phyloP scores from a whole-genome alignment of 306 rosid species.

The Cucumis melo region DNA sequence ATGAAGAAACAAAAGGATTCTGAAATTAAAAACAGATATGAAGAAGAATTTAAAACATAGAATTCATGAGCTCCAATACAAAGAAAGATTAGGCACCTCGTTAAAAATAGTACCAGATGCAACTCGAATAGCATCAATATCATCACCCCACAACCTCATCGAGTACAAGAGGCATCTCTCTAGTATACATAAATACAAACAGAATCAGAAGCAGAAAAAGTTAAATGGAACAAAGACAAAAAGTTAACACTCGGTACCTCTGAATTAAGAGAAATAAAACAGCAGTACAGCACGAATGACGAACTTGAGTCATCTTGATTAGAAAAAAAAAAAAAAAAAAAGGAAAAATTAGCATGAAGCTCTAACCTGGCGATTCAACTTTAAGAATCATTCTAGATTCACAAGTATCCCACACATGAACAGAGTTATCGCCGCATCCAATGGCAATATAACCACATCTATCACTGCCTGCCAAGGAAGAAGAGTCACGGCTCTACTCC shows the following conservation, averaged over 20 bases:
- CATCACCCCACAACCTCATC: constrained; percentile 91
- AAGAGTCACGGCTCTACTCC: constrained; percentile 24
- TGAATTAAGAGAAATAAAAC: not conserved
- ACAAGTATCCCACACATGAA: constrained; percentile 63
- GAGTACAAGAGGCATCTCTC: constrained; percentile 82
- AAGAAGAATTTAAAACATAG: not conserved
- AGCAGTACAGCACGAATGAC: not conserved
- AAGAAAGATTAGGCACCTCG: constrained; percentile 45
- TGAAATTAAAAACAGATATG: not conserved
- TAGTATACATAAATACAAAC: constrained; percentile 10
- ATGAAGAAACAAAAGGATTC: not conserved
- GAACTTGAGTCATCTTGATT: not conserved
- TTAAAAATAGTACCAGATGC: constrained; percentile 91
- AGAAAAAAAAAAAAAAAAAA: no score
- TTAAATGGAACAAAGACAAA: not conserved
- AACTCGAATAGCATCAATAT: constrained; percentile 53
- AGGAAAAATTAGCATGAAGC: not conserved
- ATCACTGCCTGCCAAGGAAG: constrained; percentile 19
- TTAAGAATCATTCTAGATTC: constrained; percentile 35
- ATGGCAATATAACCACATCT: constrained; percentile 34
- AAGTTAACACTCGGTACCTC: not conserved
- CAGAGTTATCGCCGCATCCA: constrained; percentile 82
- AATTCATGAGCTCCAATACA: not conserved
- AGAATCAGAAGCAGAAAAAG: not conserved
- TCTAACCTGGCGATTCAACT: constrained; percentile 76